Base-by-base conservation (phyloP, 805 yeast genomes). In the Yarrowia alimentaria region DNA sequence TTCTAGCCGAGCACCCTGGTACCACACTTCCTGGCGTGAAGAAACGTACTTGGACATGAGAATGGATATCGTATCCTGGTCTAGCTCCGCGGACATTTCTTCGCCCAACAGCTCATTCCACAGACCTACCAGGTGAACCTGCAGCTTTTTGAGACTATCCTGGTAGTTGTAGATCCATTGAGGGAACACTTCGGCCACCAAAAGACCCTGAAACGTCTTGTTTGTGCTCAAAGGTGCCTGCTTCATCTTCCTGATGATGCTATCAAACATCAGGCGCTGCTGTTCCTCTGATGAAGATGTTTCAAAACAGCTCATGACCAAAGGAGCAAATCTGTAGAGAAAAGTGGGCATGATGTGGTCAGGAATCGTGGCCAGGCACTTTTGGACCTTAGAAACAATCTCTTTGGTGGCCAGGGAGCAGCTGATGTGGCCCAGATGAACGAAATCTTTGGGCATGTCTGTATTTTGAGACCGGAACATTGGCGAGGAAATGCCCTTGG, bases 321-420 rank as follows among this genome's bases (percentile, higher is more conserved):
- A n/a, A 19, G 47, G 19, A 5, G 47, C 32, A 40, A 40, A 40
- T 28, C 47, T 26, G 47, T 40, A 40, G 19, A 40, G 3, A 29
- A 40, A 40, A 12, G 19, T 26, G 25, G 47, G 47, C 33, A 40
- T 40, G 17, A 24, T 9, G 11, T 40, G 47, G 33, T 40, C 47
- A 4, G 47, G 47, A 14, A 40, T 24, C 17, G 47, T 26, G 33
- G 26, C 28, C 13, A 40, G 47, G 19, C 33, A 28, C 13, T 20
- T 28, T 28, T 21, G 2, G 7, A 40, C 47, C 7, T 32, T 33
- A 11, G 5, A 11, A 17, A 40, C 22, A n/a, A 40, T 26, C 47
- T 40, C 47, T 2, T 17, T 18, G 3, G 47, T 26, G 0, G 33
- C 47, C 13, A 40, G 25, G 10, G n/a, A 10, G 6, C 19, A 40